Evolutionary conservation across 1,139 yeast species (phyloP).

Genomic region (Yamadazyma trypodendri): DNA sequence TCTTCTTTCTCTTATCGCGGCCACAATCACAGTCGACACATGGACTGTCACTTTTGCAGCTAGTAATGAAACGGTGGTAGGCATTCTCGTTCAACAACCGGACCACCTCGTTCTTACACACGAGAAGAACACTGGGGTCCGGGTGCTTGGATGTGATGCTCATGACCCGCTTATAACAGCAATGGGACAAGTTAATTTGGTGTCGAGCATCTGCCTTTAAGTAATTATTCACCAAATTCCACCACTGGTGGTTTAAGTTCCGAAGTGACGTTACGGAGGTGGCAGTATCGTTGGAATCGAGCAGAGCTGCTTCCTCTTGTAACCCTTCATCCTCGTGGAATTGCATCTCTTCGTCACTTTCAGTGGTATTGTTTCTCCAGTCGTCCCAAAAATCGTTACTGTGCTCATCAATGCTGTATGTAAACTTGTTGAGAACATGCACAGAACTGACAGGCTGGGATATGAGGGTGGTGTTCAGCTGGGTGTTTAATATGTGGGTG

Average conservation of each 20-base stretch:
- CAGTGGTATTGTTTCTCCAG: conserved; percentile 22
- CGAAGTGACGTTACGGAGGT: not conserved
- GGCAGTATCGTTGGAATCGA: conserved; percentile 6
- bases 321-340: conserved; percentile 9
- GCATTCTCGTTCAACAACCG: conserved; percentile 48
- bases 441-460: conserved; percentile 14
- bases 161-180: conserved; percentile 30
- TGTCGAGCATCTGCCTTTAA: conserved; percentile 37
- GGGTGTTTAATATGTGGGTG: conserved; percentile 5
- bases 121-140: conserved; percentile 36
- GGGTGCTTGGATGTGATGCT: conserved; percentile 26
- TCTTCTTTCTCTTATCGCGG: not conserved
- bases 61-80: conserved; percentile 21
- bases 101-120: conserved; percentile 44
- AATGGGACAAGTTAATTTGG: conserved; percentile 45
- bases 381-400: conserved; percentile 26
- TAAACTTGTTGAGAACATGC: conserved; percentile 27
- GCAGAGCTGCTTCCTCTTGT: conserved; percentile 4
- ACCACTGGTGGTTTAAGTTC: conserved; percentile 22
- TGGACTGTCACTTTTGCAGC: conserved; percentile 6
- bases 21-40: conserved; percentile 14
- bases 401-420: conserved; percentile 31
- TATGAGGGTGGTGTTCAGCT: conserved; percentile 7
- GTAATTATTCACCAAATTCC: conserved; percentile 26
- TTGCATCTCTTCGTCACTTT: conserved; percentile 17